Evolutionary conservation across 2,329 filamentous ascomycete species (phyloP).

Genomic region (Alternaria hordeiaustralica): DNA sequence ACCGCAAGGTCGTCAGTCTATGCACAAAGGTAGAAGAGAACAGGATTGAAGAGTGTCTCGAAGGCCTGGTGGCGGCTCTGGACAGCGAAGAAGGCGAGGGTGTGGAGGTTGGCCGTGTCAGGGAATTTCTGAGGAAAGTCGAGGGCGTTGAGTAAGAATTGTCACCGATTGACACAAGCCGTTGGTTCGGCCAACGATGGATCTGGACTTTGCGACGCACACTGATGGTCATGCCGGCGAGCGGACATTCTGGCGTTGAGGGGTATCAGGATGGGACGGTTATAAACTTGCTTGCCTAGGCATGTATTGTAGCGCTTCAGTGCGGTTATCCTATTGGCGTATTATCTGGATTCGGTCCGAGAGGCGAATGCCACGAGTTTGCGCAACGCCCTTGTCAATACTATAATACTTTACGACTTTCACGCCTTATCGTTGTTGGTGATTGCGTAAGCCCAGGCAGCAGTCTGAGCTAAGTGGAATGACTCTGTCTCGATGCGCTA

Average conservation of each 20-base stretch:
- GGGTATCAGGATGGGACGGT: not conserved
- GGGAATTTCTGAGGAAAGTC: constrained; percentile 80
- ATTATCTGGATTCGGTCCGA: not conserved
- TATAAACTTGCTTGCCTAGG: not conserved
- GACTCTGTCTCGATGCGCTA: not conserved
- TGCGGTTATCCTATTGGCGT: not conserved
- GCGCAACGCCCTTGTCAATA: not conserved
- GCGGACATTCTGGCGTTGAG: not conserved
- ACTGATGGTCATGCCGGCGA: not conserved
- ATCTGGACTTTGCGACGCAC: not conserved
- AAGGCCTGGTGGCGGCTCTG: constrained; percentile 81
- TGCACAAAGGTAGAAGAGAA: constrained; percentile 81
- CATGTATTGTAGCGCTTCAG: not conserved
- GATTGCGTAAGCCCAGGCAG: not conserved
- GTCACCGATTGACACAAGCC: not conserved
- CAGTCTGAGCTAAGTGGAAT: not conserved
- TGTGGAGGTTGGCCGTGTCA: constrained; percentile 76
- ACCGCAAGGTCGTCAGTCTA: constrained; percentile 83
- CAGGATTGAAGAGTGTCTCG: constrained; percentile 80
- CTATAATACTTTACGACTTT: not conserved
- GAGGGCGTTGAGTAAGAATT: constrained; percentile 61
- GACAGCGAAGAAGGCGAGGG: constrained; percentile 78
- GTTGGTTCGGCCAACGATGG: not conserved
- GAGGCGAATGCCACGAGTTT: not conserved
- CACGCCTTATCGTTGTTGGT: not conserved